Base-by-base conservation (phyloP, 345 rosid genomes). In the Viola odorata region DNA sequence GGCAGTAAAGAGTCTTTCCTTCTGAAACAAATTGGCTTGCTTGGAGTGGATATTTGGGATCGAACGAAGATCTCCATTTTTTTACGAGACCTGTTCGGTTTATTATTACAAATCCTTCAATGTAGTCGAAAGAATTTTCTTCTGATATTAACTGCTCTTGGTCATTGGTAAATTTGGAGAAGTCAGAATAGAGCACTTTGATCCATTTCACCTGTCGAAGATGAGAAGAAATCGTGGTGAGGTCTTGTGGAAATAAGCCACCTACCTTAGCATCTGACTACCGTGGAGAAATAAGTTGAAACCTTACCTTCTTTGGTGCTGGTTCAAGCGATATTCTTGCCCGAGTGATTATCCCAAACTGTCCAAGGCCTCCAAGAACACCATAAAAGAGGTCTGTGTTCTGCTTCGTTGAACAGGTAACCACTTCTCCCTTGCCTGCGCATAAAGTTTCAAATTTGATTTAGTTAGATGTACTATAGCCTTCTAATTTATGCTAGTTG, bases 331-430 rank as follows among this genome's bases (percentile, higher is more conserved):
- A 68, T 14, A 94, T 88, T 62, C 81, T 64, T 8, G 99, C 97
- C 52, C 86, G 77, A 23, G 97, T 91, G 71, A 95, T 88, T 72
- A 95, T 75, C 41, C 99, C 99, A 61, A 88, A 90, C 77, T 95
- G 99, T 57, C 99, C 99, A 51, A 95, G 92, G 63, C 97, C 99
- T 6, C 99, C 97, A 73, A 95, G 89, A 60, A 81, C 89, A 63
- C 89, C 81, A 66, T 88, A 69, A 65, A 90, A 95, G 56, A 95
- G 96, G 60, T 91, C 95, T 48, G 86, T 68, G 57, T 95, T 90
- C 72, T 65, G 75, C 76, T 80, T 74, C 71, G 84, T 81, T 23
- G 96, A 88, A 81, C 96, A 95, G 67, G 83, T 82, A 50, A 90
- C 40, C 1, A 85, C 84, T 48, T 88, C 88, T 74, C 97, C 99